Conservation (phyloP, 164 flowering plant species). For the Stephania yunnanensis region DNA sequence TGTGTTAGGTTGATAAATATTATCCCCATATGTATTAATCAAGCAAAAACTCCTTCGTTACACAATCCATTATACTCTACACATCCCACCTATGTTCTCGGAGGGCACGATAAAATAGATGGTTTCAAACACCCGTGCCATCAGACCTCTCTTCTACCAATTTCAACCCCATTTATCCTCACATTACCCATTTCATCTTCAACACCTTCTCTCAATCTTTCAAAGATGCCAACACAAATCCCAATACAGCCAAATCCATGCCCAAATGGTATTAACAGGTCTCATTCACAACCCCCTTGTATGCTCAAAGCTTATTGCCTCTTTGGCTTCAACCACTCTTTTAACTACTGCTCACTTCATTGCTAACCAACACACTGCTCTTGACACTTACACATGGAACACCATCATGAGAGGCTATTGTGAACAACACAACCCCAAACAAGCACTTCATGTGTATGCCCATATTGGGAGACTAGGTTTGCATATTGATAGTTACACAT, state of each 20-base stretch:
- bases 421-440: conserved; percentile 20
- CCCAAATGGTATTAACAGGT: conserved; percentile 28
- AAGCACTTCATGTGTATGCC: conserved; percentile 27
- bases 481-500: conserved; percentile 25
- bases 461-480: conserved; percentile 23
- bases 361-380: conserved; percentile 22
- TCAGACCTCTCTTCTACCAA: neutral
- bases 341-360: conserved; percentile 14
- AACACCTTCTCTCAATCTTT: conserved; percentile 11
- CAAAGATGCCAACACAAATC: conserved; percentile 18
- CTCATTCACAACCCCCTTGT: conserved; percentile 21
- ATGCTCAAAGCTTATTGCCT: conserved; percentile 24
- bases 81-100: no score
- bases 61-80: neutral
- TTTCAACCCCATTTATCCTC: neutral
- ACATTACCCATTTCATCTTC: conserved; percentile 15
- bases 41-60: no score
- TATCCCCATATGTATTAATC: no score
- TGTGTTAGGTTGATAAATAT: no score
- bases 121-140: conserved; percentile 1
- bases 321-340: conserved; percentile 16
- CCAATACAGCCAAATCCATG: conserved; percentile 34
- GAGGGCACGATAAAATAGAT: neutral
- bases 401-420: conserved; percentile 29
- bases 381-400: conserved; percentile 36